Conservation (phyloP, 2,329 filamentous ascomycete species). For the Fusarium brachygibbosum region DNA sequence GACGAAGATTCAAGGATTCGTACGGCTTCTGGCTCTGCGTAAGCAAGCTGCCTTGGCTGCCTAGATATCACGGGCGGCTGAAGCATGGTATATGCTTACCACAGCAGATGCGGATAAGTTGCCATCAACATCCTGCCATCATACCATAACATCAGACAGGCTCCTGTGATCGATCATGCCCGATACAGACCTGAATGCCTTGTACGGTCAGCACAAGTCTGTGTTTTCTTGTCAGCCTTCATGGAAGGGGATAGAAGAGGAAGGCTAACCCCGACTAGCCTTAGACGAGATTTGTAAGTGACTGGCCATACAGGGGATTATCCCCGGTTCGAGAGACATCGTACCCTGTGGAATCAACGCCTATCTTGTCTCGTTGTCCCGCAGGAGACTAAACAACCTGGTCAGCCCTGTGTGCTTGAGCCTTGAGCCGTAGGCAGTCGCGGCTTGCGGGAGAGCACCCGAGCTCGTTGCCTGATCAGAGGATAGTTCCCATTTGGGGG, state of each 20-base stretch:
- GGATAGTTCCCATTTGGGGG: slow-evolving; percentile 23
- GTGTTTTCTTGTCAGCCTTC: slow-evolving; percentile 20
- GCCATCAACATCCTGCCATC: slow-evolving; percentile 5
- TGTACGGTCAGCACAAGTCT: slow-evolving; percentile 13
- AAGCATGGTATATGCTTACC: slow-evolving; percentile 28
- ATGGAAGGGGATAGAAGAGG: neutral
- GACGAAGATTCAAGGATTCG: slow-evolving; percentile 14
- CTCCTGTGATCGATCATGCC: slow-evolving; percentile 6
- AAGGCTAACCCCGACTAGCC: neutral
- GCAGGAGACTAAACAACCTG: slow-evolving; percentile 14
- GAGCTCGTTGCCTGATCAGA: slow-evolving; percentile 26
- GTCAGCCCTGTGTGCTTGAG: slow-evolving; percentile 26
- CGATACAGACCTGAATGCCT: neutral
- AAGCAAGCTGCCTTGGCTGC: slow-evolving; percentile 23
- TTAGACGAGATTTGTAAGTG: neutral
- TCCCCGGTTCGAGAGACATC: slow-evolving; percentile 1
- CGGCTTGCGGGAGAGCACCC: slow-evolving; percentile 10
- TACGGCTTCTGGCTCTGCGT: slow-evolving; percentile 10
- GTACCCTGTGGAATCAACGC: neutral
- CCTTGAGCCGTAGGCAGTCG: neutral
- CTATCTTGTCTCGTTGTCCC: slow-evolving; percentile 11
- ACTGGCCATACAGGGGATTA: slow-evolving; percentile 15
- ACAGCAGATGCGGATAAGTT: slow-evolving; percentile 2
- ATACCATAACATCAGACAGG: slow-evolving; percentile 7
- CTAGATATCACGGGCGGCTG: slow-evolving; percentile 2